These are phyloP conservation scores for Lentinula guzmanii DNA, from an alignment of 768 basidiomycete species.

Conservation along the genomic window DNA sequence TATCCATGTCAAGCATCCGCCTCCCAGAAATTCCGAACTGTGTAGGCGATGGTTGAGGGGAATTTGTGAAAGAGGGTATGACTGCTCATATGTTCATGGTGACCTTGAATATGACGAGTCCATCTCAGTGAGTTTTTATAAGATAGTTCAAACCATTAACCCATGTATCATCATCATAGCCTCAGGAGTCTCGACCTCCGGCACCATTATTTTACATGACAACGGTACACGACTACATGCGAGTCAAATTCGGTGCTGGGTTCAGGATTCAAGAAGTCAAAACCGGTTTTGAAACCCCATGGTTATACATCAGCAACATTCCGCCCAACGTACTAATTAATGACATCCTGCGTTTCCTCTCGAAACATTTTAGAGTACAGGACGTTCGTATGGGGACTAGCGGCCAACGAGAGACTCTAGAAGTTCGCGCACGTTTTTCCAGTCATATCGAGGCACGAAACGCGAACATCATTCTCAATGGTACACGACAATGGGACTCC, in stretches of 20 bases:
- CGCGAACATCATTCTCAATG: conserved; percentile 49
- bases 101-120: conserved; percentile 5
- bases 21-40: conserved; percentile 12
- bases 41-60: conserved; percentile 28
- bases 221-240: conserved; percentile 47
- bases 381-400: conserved; percentile 11
- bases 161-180: too few relatives aligned
- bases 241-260: conserved; percentile 54
- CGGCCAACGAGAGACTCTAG: conserved; percentile 21
- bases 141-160: too few relatives aligned
- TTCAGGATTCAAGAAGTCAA: conserved; percentile 49
- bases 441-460: conserved; percentile 41
- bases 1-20: conserved; percentile 9
- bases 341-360: conserved; percentile 31
- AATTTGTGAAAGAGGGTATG: conserved; percentile 16
- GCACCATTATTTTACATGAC: conserved; percentile 13
- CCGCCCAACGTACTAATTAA: conserved; percentile 25
- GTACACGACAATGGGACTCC: conserved; percentile 27
- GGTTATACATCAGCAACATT: conserved; percentile 50
- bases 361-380: conserved; percentile 12
- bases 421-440: conserved; percentile 29
- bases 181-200: not conserved
- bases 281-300: conserved; percentile 68
- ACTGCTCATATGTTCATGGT: conserved; percentile 11
- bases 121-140: too few relatives aligned